These are phyloP conservation scores for Clonostachys rosea DNA, from an alignment of 2,329 filamentous ascomycete genomes.

Conservation along the genomic window DNA sequence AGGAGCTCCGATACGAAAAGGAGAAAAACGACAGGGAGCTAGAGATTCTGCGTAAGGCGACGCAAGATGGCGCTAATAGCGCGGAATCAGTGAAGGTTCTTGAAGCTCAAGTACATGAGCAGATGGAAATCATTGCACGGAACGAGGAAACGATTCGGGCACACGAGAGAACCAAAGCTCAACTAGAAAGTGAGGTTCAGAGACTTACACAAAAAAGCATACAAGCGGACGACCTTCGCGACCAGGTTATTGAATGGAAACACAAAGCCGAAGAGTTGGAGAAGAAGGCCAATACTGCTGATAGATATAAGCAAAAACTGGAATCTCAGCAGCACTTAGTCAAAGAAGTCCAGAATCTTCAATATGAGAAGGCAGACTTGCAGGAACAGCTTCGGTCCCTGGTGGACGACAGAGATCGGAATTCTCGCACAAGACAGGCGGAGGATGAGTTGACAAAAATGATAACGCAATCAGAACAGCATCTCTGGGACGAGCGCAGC, in stretches of 20 bases:
- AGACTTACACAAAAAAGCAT: conserved; percentile 39
- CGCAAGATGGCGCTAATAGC: conserved; percentile 45
- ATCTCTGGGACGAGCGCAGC: conserved; percentile 34
- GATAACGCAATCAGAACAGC: conserved; percentile 33
- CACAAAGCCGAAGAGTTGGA: conserved; percentile 53
- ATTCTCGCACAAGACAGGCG: conserved; percentile 24
- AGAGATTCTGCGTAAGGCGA: conserved; percentile 42
- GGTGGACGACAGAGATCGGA: conserved; percentile 24
- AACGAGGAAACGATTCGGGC: conserved; percentile 52
- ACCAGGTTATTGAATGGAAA: conserved; percentile 55
- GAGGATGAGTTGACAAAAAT: conserved; percentile 33
- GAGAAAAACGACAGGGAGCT: conserved; percentile 51
- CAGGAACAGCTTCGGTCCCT: conserved; percentile 38
- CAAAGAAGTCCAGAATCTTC: conserved; percentile 49
- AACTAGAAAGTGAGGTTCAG: conserved; percentile 53
- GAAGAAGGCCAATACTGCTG: conserved; percentile 59
- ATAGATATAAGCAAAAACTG: conserved; percentile 59
- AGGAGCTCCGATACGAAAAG: conserved; percentile 61
- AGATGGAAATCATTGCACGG: conserved; percentile 64
- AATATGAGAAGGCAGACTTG: conserved; percentile 49
- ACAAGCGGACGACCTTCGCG: conserved; percentile 46
- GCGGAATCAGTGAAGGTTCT: conserved; percentile 48
- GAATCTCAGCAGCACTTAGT: conserved; percentile 51
- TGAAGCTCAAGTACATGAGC: conserved; percentile 55
- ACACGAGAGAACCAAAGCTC: conserved; percentile 31